Conservation (phyloP, 768 basidiomycete genomes). For the Baorangia bicolor region DNA sequence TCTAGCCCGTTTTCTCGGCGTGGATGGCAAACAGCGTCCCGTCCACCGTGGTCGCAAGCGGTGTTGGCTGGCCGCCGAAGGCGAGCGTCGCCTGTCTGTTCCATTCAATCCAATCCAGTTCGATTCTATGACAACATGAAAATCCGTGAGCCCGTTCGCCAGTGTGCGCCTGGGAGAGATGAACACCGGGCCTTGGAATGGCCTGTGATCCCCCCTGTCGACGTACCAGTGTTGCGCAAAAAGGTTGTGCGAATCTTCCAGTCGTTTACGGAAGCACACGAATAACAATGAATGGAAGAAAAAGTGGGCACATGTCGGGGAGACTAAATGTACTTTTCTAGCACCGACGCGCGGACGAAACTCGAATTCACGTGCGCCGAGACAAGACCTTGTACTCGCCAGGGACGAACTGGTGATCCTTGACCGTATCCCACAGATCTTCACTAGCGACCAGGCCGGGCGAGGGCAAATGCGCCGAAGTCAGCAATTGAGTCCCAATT, state of each 20-base stretch:
- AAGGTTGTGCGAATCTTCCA: constrained; percentile 79
- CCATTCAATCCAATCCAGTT: background rate
- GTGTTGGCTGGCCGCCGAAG: constrained; percentile 65
- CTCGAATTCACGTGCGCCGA: constrained; percentile 55
- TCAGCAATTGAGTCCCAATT: background rate
- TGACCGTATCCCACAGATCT: constrained; percentile 93
- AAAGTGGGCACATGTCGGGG: no score
- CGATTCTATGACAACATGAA: background rate
- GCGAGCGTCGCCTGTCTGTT: constrained; percentile 51
- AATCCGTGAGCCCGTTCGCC: no score
- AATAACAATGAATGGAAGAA: background rate
- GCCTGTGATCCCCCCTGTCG: constrained; percentile 84
- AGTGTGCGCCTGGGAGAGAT: no score
- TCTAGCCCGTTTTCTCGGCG: constrained; percentile 45
- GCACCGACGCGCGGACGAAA: no score
- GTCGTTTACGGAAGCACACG: no score
- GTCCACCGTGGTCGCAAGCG: constrained; percentile 56
- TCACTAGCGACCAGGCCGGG: constrained; percentile 45
- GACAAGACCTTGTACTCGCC: constrained; percentile 75
- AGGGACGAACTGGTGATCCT: constrained; percentile 80
- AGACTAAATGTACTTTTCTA: constrained; percentile 58
- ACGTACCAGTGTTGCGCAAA: constrained; percentile 79
- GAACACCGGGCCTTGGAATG: constrained; percentile 70
- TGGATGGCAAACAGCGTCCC: constrained; percentile 58
- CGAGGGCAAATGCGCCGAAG: no score